Evolutionary conservation across 441 rosid species (phyloP).

Genomic region (Croton laevigatus): DNA sequence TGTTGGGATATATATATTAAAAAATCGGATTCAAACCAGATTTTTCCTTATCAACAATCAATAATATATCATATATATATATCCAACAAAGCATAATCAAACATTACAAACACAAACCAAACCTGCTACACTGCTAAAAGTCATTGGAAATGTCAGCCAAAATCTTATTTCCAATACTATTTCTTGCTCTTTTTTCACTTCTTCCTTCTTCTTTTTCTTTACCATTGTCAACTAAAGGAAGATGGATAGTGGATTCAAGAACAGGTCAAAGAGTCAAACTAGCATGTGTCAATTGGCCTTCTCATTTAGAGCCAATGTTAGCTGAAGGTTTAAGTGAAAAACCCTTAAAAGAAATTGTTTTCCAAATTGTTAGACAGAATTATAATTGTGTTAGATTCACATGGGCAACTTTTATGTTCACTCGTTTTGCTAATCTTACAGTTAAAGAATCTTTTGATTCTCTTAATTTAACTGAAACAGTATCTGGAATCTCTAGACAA

Average conservation of each 20-base stretch:
- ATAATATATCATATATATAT: no score
- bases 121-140: no score
- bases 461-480: constrained; percentile 14
- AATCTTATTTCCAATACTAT: not conserved
- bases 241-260: constrained; percentile 59
- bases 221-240: constrained; percentile 60
- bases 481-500: constrained; percentile 23
- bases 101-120: not conserved
- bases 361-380: constrained; percentile 34
- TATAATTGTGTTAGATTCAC: constrained; percentile 74
- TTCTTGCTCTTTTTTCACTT: not conserved
- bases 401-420: constrained; percentile 66
- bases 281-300: constrained; percentile 68
- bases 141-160: not conserved
- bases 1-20: no score
- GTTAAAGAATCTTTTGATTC: constrained; percentile 27
- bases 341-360: constrained; percentile 41
- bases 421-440: constrained; percentile 24
- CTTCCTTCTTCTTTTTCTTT: constrained; percentile 11
- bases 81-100: no score
- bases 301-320: constrained; percentile 55
- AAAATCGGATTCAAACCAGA: no score
- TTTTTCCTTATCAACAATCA: no score
- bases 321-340: constrained; percentile 74
- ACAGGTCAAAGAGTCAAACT: constrained; percentile 59